Percentiles rank a stretch among this genome's conserved stretches.
Evolutionary conservation across 306 rosid species (phyloP).

Genomic region (Lathyrus oleraceus): DNA sequence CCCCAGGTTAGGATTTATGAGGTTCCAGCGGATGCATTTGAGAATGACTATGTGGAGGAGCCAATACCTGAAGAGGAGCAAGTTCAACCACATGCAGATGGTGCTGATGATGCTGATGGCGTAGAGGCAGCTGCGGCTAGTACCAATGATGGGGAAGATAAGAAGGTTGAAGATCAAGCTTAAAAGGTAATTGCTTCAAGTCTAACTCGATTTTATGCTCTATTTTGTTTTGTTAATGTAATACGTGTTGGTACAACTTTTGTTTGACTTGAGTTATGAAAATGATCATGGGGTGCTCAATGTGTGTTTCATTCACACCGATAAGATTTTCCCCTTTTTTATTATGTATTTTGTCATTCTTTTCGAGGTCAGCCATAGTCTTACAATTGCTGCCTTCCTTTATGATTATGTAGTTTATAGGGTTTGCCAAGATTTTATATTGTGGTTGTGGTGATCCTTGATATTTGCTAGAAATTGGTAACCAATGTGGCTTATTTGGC

Average conservation of each 20-base stretch:
- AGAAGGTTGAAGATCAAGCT: conserved; percentile 48
- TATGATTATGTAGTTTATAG: neutral
- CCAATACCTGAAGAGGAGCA: conserved; percentile 94
- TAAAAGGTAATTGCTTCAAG: conserved; percentile 35
- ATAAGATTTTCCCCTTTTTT: neutral
- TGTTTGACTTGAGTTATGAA: neutral
- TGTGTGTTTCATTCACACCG: neutral
- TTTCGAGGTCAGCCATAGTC: neutral
- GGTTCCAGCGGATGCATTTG: conserved; percentile 87
- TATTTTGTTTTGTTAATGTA: neutral
- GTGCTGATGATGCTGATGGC: conserved; percentile 32
- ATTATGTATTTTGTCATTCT: neutral
- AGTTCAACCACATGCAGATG: conserved; percentile 66
- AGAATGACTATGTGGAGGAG: conserved; percentile 94
- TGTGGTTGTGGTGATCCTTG: neutral
- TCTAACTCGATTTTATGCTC: neutral
- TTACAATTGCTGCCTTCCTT: neutral
- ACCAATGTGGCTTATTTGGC: neutral
- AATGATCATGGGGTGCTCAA: neutral
- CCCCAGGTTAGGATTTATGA: conserved; percentile 97
- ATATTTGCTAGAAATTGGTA: neutral
- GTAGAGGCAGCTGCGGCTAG: conserved; percentile 45
- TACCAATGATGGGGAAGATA: conserved; percentile 57
- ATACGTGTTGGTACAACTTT: neutral
- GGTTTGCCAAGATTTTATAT: neutral